A percentile compares a stretch with the other conserved stretches of the same genome.
These are phyloP conservation scores for Tetradesmus lagerheimii DNA, from an alignment of 139 green algal species.

Conservation along the genomic window DNA sequence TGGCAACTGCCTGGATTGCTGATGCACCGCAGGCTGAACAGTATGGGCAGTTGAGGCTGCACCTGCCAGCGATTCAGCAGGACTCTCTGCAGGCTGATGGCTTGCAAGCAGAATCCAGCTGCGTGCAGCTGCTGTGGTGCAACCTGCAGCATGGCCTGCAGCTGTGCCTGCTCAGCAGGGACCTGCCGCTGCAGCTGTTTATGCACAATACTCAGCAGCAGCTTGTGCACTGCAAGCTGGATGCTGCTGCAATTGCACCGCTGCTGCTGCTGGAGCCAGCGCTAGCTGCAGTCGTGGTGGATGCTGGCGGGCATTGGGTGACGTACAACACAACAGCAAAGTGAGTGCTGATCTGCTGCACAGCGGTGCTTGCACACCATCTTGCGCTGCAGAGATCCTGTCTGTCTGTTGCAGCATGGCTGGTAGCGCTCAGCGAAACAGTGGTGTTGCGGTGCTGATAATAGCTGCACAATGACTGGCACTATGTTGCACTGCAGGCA, in stretches of 20 bases:
- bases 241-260: neutral
- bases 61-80: neutral
- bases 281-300: neutral
- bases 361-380: too few relatives aligned
- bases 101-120: neutral
- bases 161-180: neutral
- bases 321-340: neutral
- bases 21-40: neutral
- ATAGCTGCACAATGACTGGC: too few relatives aligned
- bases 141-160: neutral
- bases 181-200: neutral
- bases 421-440: neutral
- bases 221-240: neutral
- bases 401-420: too few relatives aligned
- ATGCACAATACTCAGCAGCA: neutral
- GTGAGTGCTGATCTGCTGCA: neutral
- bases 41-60: neutral
- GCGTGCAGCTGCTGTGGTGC: slow-evolving; percentile 17
- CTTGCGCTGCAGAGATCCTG: too few relatives aligned
- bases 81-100: neutral
- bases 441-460: too few relatives aligned
- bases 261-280: neutral
- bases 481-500: neutral
- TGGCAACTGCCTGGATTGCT: too few relatives aligned
- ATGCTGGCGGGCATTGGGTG: neutral